Conservation (phyloP, 345 rosid genomes). For the Anacardium occidentale region DNA sequence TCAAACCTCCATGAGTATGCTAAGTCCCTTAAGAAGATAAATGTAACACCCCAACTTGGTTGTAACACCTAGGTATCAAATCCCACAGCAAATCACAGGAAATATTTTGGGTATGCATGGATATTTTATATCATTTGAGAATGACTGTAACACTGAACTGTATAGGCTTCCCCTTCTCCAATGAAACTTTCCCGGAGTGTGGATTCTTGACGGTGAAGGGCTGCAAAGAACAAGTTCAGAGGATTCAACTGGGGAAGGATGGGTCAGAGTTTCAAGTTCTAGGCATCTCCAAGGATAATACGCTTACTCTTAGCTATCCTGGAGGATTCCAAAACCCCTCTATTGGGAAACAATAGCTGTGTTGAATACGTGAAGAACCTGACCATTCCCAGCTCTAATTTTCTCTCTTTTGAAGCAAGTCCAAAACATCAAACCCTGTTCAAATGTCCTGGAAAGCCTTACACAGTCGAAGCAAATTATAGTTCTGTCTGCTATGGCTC, state of each 20-base stretch:
- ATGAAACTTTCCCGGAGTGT: slow-evolving; percentile 15
- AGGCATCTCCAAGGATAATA: slow-evolving; percentile 28
- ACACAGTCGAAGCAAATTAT: neutral
- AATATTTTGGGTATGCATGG: too few relatives aligned
- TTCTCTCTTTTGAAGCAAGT: slow-evolving; percentile 10
- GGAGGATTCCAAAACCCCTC: neutral
- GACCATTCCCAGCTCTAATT: slow-evolving; percentile 31
- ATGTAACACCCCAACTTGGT: too few relatives aligned
- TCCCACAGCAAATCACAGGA: too few relatives aligned
- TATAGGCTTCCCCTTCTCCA: slow-evolving; percentile 25
- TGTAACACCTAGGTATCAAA: too few relatives aligned
- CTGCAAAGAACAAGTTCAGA: slow-evolving; percentile 20
- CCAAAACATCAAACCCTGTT: neutral
- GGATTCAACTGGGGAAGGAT: slow-evolving; percentile 29
- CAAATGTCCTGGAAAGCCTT: slow-evolving; percentile 21
- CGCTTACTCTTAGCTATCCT: slow-evolving; percentile 21
- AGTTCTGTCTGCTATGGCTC: slow-evolving; percentile 5
- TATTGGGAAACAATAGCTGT: slow-evolving; percentile 7
- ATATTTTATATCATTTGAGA: too few relatives aligned
- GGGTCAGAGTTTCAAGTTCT: slow-evolving; percentile 28
- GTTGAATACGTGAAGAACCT: slow-evolving; percentile 23
- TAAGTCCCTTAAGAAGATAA: too few relatives aligned
- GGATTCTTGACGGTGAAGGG: slow-evolving; percentile 28
- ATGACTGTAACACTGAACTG: too few relatives aligned
- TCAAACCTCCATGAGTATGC: too few relatives aligned